These are phyloP conservation scores for Aureobasidium sp. DNA, from an alignment of 2,329 filamentous ascomycete genomes.

Conservation along the genomic window DNA sequence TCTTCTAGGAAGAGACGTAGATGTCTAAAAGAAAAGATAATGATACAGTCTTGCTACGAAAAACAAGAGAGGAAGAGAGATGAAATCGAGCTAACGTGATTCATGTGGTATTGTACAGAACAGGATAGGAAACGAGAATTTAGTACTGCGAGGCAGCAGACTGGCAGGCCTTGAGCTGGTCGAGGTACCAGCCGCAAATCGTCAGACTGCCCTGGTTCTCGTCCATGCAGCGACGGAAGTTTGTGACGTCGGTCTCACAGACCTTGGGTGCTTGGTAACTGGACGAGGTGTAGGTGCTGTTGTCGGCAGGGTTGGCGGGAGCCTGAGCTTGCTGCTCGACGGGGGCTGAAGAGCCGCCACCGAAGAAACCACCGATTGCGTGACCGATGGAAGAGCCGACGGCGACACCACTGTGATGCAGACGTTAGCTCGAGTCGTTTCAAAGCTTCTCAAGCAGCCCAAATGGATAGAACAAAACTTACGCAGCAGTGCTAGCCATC, in stretches of 20 bases:
- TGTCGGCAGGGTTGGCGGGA: constrained; percentile 33
- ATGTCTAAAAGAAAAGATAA: not conserved
- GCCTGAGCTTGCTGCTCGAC: constrained; percentile 43
- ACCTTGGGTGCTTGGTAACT: constrained; percentile 36
- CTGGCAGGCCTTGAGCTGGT: constrained; percentile 67
- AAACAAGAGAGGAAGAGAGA: not conserved
- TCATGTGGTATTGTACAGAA: constrained; percentile 12
- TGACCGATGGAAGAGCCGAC: constrained; percentile 94
- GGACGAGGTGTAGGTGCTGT: constrained; percentile 27
- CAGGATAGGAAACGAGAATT: constrained; percentile 14
- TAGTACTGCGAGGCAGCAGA: constrained; percentile 42
- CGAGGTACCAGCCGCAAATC: constrained; percentile 96
- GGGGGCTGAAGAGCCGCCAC: constrained; percentile 51
- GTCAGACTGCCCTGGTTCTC: constrained; percentile 89
- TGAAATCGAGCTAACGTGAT: not conserved
- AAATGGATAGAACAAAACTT: constrained; percentile 41
- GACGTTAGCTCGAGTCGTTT: constrained; percentile 21
- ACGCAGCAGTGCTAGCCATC: constrained; percentile 98
- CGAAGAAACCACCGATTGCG: constrained; percentile 83
- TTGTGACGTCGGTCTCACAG: constrained; percentile 72
- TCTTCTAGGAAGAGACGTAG: not conserved
- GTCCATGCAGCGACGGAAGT: constrained; percentile 94
- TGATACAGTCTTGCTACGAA: constrained; percentile 11
- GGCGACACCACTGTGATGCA: constrained; percentile 71
- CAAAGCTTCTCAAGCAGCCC: constrained; percentile 7